Evolutionary conservation across 345 rosid genomes (phyloP).

Genomic region (Gossypium longicalyx): DNA sequence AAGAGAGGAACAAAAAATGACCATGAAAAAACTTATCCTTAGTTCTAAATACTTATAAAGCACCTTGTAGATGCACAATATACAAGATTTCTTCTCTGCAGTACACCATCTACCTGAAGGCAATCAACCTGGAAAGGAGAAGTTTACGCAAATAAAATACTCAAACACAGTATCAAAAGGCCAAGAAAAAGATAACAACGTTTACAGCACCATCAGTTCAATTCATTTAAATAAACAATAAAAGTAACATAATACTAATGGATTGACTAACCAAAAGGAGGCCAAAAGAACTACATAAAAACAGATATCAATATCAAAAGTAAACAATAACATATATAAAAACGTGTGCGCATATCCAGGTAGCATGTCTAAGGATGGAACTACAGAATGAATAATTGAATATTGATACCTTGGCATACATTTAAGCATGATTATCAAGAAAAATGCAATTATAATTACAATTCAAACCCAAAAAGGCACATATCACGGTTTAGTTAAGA

Average conservation of each 20-base stretch:
- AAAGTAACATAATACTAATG: not conserved
- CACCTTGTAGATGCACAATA: conserved; percentile 99
- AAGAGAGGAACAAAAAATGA: conserved; percentile 7
- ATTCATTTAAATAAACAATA: not conserved
- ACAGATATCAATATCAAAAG: not conserved
- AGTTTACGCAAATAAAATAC: conserved; percentile 11
- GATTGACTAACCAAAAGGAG: not conserved
- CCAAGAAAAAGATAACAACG: not conserved
- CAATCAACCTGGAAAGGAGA: conserved; percentile 72
- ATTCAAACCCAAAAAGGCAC: not conserved
- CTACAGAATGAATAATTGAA: not conserved
- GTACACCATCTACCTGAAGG: conserved; percentile 92
- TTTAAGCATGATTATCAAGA: not conserved
- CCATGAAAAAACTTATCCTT: conserved; percentile 1
- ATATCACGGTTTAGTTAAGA: not conserved
- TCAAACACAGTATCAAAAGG: not conserved
- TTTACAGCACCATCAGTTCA: not conserved
- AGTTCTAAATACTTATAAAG: conserved; percentile 17
- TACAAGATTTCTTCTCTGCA: conserved; percentile 82
- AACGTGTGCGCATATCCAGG: not conserved
- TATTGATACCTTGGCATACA: not conserved
- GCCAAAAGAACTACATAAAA: not conserved
- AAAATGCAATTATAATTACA: not conserved
- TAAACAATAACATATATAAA: not conserved
- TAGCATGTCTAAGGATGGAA: not conserved